Evolutionary conservation across 345 rosid species (phyloP).

Genomic region (Theobroma cacao): DNA sequence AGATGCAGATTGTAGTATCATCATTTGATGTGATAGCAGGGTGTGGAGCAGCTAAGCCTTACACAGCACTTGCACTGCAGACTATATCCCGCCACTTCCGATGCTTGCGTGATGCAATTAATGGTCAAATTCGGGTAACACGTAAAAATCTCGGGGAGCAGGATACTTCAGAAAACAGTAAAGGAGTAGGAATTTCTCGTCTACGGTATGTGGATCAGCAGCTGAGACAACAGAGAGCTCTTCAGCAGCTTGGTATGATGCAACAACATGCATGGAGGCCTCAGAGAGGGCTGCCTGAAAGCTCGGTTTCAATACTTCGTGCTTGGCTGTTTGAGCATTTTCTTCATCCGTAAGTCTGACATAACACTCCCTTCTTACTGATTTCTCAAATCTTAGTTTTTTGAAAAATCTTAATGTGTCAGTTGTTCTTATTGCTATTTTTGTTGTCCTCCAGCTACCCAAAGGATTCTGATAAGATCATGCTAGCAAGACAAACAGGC

Average conservation of each 20-base stretch:
- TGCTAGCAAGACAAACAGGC: slow-evolving; percentile 98
- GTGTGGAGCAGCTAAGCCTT: slow-evolving; percentile 85
- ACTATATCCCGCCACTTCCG: slow-evolving; percentile 95
- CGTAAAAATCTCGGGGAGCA: slow-evolving; percentile 82
- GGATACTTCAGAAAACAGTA: slow-evolving; percentile 56
- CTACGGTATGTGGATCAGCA: slow-evolving; percentile 91
- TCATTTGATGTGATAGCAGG: slow-evolving; percentile 91
- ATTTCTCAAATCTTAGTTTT: background rate
- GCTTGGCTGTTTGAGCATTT: slow-evolving; percentile 99
- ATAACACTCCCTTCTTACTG: background rate
- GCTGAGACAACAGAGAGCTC: slow-evolving; percentile 87
- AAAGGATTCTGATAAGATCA: slow-evolving; percentile 93
- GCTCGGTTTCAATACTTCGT: slow-evolving; percentile 87
- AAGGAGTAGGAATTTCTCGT: slow-evolving; percentile 74
- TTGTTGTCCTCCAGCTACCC: slow-evolving; percentile 59
- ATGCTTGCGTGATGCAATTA: slow-evolving; percentile 81
- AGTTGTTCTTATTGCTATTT: background rate
- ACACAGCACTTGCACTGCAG: slow-evolving; percentile 85
- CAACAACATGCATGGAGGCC: slow-evolving; percentile 94
- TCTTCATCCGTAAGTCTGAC: slow-evolving; percentile 79
- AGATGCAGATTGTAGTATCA: slow-evolving; percentile 94
- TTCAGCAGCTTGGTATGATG: slow-evolving; percentile 92
- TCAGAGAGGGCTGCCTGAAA: slow-evolving; percentile 94
- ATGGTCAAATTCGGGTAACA: slow-evolving; percentile 61
- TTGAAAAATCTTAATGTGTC: background rate